Evolutionary conservation across 2,329 filamentous ascomycete species (phyloP), one percentile per base, ranked within the genome.

Genomic region (Neophaeococcomyces aloes): DNA sequence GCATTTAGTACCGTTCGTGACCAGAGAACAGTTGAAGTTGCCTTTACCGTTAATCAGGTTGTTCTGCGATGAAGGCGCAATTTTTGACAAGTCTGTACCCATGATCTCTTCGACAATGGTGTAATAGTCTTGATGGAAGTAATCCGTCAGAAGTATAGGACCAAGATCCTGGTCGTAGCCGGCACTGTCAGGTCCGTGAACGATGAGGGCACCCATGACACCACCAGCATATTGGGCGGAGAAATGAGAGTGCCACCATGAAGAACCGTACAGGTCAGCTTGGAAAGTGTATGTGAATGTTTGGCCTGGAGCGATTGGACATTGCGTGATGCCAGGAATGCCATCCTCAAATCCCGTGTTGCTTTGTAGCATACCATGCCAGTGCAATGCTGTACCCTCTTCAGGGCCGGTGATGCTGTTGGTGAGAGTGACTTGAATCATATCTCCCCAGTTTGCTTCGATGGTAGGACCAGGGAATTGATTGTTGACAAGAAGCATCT

Each of bases 401-500:
- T 67, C 57, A 27, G 23, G 23, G 18, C 15, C 57, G 7, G 61
- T 60, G 60, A 69, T 43, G 38, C 65, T 53, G 56, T 79, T 82
- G 29, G 63, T 71, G 4, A 81, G 69, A 42, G 72, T 72, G 10
- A 78, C 59, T n/a, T 60, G 55, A 4, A 79, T 62, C 23, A 50
- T 62, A 53, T 80, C 76, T 29, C 76, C 76, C 76, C 75, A 79
- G 58, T 78, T 71, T 13, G 75, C 79, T 48, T 72, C 70, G 42
- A 87, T 76, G 7, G 71, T 66, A 1, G 83, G 83, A 0, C 79
- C 83, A 1, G 82, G 82, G 48, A 75, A 81, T 34, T 75, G 71
- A 6, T 74, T 74, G 56, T 83, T 81, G 57, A 83, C 17, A 66
- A 69, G 48, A 35, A 52, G 48, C 18, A 68, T 63, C 1, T 55